A percentile compares a stretch with the other conserved stretches of the same genome.
These are phyloP conservation scores for Aspergillus heteromorphus DNA, from an alignment of 495 filamentous ascomycete species.

Conservation along the genomic window DNA sequence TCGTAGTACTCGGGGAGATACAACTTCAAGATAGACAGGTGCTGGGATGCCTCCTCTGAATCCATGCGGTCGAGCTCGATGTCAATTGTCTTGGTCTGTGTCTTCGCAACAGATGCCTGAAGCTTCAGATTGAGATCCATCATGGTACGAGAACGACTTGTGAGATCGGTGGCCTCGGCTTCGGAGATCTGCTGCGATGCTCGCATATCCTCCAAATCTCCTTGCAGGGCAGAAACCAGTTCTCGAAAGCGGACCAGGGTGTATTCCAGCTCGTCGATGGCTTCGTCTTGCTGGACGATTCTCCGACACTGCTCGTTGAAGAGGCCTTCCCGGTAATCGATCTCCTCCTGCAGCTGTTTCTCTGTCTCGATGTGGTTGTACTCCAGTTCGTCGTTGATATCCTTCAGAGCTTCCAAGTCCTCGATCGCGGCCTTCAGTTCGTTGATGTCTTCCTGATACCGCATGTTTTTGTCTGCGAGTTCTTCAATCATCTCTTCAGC, in stretches of 20 bases:
- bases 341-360: constrained; percentile 89
- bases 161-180: constrained; percentile 81
- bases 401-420: constrained; percentile 80
- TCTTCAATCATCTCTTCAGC: constrained; percentile 93
- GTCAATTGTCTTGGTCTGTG: constrained; percentile 89
- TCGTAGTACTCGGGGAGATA: constrained; percentile 88
- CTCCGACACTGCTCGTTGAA: constrained; percentile 71
- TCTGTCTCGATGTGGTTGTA: constrained; percentile 87
- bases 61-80: constrained; percentile 83
- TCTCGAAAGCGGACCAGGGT: constrained; percentile 83
- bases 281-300: constrained; percentile 58
- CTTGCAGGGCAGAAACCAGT: constrained; percentile 78
- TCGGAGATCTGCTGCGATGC: constrained; percentile 89
- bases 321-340: constrained; percentile 73
- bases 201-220: constrained; percentile 83
- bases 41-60: constrained; percentile 82
- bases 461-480: constrained; percentile 77
- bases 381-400: constrained; percentile 90
- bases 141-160: constrained; percentile 81
- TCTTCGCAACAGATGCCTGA: constrained; percentile 80
- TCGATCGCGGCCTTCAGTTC: constrained; percentile 75
- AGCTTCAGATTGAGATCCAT: constrained; percentile 94
- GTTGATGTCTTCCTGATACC: constrained; percentile 73
- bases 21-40: constrained; percentile 76
- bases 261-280: constrained; percentile 82